Evolutionary conservation across 2,329 filamentous ascomycete genomes (phyloP), one percentile per base, ranked within the genome.

Genomic region (Diplocarpon mali): DNA sequence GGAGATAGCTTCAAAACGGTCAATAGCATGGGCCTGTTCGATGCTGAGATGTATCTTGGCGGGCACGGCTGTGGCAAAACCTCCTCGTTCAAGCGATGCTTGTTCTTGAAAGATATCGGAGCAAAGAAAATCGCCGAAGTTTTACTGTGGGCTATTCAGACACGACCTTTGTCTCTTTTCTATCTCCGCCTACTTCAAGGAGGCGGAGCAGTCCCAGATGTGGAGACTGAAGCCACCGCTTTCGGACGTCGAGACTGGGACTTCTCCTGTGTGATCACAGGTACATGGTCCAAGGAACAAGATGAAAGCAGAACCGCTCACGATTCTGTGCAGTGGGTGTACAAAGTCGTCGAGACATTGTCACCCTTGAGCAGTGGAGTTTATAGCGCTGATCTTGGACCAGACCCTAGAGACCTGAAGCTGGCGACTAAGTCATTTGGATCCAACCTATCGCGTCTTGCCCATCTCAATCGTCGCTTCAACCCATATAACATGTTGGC

Each of bases 201-300:
- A 14, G 75, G 75, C 6, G 72, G 70, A 50, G 70, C 69, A 0
- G 58, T 76, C 35, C n/a, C 52, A 36, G 64, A 77, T 20, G 51
- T 72, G 12, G 29, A 41, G 13, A 53, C 61, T 1, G 60, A 70
- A 49, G 66, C 65, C 20, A 74, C 71, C 46, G 76, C 77, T 42
- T 81, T 82, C 43, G 76, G 78, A 36, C 78, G 71, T 63, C 72
- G 77, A 60, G 67, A 76, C 57, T 82, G 76, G 77, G 67, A 74
- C 28, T 81, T 72, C 62, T 77, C 76, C 37, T 82, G 77, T 52
- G 73, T 81, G 4, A 56, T 83, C 35, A 81, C 76, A 5, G 76
- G 73, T 20, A 70, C 79, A 46, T 82, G 77, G 77, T 64, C 65
- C 2, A 71, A 75, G 13, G 64, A 71, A 9, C 57, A 73, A 58